A percentile compares a stretch with the other conserved stretches of the same genome.
phyloP scores from a whole-genome alignment of 2,329 filamentous ascomycete species.

The Ramularia endophylla region DNA sequence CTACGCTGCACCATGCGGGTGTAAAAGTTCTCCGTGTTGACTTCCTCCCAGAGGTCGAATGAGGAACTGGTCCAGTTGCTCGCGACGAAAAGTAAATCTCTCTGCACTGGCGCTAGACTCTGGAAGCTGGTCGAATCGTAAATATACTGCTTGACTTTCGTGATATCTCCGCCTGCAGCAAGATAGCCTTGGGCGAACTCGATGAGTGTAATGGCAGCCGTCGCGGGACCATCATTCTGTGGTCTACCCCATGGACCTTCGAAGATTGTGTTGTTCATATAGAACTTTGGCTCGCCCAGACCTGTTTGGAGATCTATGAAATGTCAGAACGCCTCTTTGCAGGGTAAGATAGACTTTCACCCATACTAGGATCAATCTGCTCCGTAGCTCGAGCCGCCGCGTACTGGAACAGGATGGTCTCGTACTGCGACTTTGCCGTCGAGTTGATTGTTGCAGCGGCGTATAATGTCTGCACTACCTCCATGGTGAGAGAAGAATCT shows the following conservation, averaged over 20 bases:
- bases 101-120: slow-evolving; percentile 22
- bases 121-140: slow-evolving; percentile 26
- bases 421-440: slow-evolving; percentile 18
- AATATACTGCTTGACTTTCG: slow-evolving; percentile 23
- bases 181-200: slow-evolving; percentile 28
- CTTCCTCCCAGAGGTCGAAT: slow-evolving; percentile 32
- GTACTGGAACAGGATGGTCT: slow-evolving; percentile 25
- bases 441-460: slow-evolving; percentile 16
- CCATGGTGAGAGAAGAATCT: slow-evolving; percentile 27
- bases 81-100: slow-evolving; percentile 29
- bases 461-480: slow-evolving; percentile 26
- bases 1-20: slow-evolving; percentile 28
- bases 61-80: slow-evolving; percentile 25
- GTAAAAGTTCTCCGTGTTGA: slow-evolving; percentile 28
- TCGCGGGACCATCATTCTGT: slow-evolving; percentile 31
- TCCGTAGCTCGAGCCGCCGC: slow-evolving; percentile 24
- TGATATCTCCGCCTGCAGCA: slow-evolving; percentile 22
- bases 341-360: not conserved
- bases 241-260: slow-evolving; percentile 29
- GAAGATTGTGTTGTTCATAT: slow-evolving; percentile 29
- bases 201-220: slow-evolving; percentile 28
- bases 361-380: slow-evolving; percentile 27
- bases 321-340: not conserved
- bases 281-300: slow-evolving; percentile 30
- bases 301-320: slow-evolving; percentile 22